phyloP scores from a whole-genome alignment of 2,329 filamentous ascomycete species.

The Neopestalotiopsis sp. region DNA sequence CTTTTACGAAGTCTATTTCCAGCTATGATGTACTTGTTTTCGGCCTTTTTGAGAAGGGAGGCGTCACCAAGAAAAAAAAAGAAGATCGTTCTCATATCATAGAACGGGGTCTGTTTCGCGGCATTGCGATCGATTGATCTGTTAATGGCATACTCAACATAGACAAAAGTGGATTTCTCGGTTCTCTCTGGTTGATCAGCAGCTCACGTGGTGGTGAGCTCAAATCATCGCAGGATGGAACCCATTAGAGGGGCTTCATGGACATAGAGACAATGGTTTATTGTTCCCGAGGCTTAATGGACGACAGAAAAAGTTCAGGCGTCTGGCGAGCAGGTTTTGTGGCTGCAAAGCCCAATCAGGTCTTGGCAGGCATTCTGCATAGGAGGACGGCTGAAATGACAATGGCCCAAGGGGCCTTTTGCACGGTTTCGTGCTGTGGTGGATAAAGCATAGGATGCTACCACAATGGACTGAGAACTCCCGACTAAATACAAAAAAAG shows the following conservation, averaged over 20 bases:
- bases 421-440: constrained; percentile 38
- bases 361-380: constrained; percentile 32
- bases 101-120: constrained; percentile 36
- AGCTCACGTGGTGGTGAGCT: constrained; percentile 27
- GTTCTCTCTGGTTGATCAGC: constrained; percentile 53
- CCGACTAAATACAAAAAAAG: constrained; percentile 42
- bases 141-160: constrained; percentile 46
- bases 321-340: constrained; percentile 36
- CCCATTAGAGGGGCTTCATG: constrained; percentile 34
- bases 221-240: constrained; percentile 30
- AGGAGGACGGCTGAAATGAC: constrained; percentile 39
- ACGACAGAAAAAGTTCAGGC: constrained; percentile 27
- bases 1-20: constrained; percentile 36
- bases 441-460: constrained; percentile 39
- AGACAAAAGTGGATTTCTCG: constrained; percentile 73
- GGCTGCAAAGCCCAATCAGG: constrained; percentile 29
- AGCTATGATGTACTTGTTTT: constrained; percentile 38
- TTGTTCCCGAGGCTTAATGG: constrained; percentile 31
- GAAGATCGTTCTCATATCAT: constrained; percentile 35
- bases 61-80: constrained; percentile 25
- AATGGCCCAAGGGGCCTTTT: constrained; percentile 30
- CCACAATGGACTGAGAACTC: constrained; percentile 46
- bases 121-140: constrained; percentile 35
- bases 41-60: constrained; percentile 33
- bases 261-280: constrained; percentile 39